phyloP scores from a whole-genome alignment of 768 basidiomycete species.

The Guyanaporus albipodus region DNA sequence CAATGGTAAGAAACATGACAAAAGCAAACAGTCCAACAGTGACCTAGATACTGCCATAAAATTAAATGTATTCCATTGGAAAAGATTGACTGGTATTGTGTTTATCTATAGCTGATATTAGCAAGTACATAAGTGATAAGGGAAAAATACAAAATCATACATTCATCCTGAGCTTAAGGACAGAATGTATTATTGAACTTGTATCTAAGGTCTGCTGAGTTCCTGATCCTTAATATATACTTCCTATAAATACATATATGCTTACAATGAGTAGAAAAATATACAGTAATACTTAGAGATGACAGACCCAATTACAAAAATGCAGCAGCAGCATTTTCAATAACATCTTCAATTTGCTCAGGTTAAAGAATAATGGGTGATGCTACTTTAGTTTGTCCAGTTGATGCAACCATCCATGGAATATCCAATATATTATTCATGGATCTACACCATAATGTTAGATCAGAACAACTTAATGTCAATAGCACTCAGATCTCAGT shows the following conservation, averaged over 20 bases:
- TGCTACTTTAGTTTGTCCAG: neutral
- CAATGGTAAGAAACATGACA: neutral
- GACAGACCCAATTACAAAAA: slow-evolving; percentile 7
- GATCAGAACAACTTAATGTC: neutral
- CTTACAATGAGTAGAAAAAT: neutral
- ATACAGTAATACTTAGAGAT: too few relatives aligned
- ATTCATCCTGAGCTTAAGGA: neutral
- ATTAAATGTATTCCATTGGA: neutral
- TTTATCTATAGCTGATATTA: neutral
- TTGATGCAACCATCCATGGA: neutral
- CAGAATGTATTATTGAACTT: neutral
- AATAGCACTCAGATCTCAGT: neutral
- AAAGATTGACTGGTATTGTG: neutral
- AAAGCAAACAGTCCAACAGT: neutral
- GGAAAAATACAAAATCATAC: neutral
- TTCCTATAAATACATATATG: neutral
- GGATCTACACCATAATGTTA: neutral
- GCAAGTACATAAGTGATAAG: neutral
- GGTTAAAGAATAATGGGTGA: neutral
- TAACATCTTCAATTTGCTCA: slow-evolving; percentile 1
- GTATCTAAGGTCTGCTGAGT: neutral
- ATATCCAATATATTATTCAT: neutral
- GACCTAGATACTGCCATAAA: neutral
- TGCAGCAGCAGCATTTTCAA: neutral
- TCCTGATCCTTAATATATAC: neutral